A percentile compares a stretch with the other conserved stretches of the same genome.
These are phyloP conservation scores for Mycena vitilis DNA, from an alignment of 768 basidiomycete genomes.

Conservation along the genomic window DNA sequence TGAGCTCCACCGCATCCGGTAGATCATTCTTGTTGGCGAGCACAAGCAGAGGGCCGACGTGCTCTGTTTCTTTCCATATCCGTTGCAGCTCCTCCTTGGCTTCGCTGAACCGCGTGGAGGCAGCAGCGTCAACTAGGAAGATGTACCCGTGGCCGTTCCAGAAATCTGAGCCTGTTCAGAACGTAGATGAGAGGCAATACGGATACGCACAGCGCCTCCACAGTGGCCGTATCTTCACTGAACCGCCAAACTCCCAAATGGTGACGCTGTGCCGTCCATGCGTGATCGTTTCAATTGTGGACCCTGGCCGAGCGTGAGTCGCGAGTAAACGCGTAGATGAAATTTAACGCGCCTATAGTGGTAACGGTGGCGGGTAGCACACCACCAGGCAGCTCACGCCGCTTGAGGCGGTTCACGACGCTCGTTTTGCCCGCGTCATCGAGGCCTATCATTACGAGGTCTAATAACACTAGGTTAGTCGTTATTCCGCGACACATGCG, in stretches of 20 bases:
- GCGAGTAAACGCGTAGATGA: too few species aligned
- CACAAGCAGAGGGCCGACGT: constrained; percentile 8
- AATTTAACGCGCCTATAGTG: constrained; percentile 45
- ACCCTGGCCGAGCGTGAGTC: too few species aligned
- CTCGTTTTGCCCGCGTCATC: constrained; percentile 45
- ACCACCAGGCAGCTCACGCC: constrained; percentile 40
- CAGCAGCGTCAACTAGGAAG: constrained; percentile 18
- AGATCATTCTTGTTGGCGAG: constrained; percentile 27
- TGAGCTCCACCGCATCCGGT: constrained; percentile 3
- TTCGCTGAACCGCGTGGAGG: constrained; percentile 14
- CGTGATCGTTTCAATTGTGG: constrained; percentile 62
- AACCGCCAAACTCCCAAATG: constrained; percentile 67
- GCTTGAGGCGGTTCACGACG: constrained; percentile 44
- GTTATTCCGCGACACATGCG: not conserved
- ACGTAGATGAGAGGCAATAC: not conserved
- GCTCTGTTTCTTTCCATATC: not conserved
- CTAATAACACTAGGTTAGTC: not conserved
- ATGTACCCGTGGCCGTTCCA: not conserved
- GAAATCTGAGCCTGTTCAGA: not conserved
- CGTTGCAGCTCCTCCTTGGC: constrained; percentile 8
- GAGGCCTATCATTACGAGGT: constrained; percentile 36
- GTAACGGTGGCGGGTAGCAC: constrained; percentile 39
- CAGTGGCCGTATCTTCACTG: constrained; percentile 57
- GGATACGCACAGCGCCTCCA: constrained; percentile 41
- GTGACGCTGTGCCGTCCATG: constrained; percentile 62